Evolutionary conservation across 2,329 filamentous ascomycete species (phyloP).

Genomic region (Pestalotiopsis sp.): DNA sequence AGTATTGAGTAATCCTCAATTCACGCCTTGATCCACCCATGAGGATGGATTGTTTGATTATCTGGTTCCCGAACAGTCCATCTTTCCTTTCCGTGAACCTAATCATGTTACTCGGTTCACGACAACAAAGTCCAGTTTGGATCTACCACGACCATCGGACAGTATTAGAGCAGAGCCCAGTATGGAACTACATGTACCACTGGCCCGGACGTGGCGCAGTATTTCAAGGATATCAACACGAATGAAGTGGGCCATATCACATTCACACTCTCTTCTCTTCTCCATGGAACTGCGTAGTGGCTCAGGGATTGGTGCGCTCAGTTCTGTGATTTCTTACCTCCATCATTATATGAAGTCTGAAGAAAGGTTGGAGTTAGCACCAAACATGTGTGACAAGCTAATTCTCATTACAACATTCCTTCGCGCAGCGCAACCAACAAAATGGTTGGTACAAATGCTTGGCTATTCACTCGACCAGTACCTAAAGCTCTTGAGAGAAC

Average conservation of each 20-base stretch:
- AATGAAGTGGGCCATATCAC: background rate
- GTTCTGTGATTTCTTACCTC: background rate
- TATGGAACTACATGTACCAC: no score
- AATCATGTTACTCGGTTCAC: no score
- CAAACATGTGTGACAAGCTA: background rate
- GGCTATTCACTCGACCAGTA: background rate
- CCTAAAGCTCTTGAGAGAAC: background rate
- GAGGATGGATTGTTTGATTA: no score
- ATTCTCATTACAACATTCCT: background rate
- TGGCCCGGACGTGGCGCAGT: no score
- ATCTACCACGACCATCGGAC: no score
- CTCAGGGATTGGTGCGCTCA: background rate
- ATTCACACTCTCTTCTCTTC: background rate
- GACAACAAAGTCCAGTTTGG: no score
- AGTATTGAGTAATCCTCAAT: background rate
- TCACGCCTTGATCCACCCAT: no score
- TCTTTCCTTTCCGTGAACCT: no score
- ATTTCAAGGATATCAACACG: background rate
- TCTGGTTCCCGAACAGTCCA: no score
- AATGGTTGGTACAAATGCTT: background rate
- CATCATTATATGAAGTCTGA: no score
- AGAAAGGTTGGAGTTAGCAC: no score
- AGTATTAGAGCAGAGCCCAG: no score
- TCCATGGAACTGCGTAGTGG: background rate
- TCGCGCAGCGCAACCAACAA: background rate